Base-by-base conservation (phyloP, 2,329 filamentous ascomycete species). In the Ophiosphaerella herpotricha region DNA sequence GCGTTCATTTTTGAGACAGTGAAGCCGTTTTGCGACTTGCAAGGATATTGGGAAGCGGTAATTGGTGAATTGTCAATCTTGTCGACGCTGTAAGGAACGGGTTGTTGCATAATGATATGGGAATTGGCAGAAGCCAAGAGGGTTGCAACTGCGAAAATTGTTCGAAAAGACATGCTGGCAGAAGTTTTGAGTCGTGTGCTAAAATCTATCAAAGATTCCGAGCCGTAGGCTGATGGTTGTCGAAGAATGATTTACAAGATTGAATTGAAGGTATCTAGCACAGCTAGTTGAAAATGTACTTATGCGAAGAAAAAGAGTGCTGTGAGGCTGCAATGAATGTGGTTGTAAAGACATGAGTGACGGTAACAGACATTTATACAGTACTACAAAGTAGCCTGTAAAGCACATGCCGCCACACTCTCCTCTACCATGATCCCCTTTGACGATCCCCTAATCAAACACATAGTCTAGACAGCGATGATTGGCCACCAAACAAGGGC, bases 71-170 rank as follows among this genome's bases (percentile, higher is more conserved):
- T 94, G 74, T 80, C 78, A 16, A 82, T 72, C 32, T 74, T 71
- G 39, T 63, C 76, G 61, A 59, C 75, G 64, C 61, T 85, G 90
- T 55, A 74, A 0, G 90, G 90, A 1, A 80, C 72, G 0, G 93
- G 92, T 2, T 74, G 78, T 43, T 63, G 74, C 82, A 97, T 88
- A 34, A 83, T 77, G 77, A 97, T 87, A 71, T 97, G 93, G 32
- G 88, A 89, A 48, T 83, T 82, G 63, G 79, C 82, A 39, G 82
- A 58, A 54, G 82, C 80, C 64, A 90, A 14, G 37, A 78, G 70
- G 32, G 84, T 57, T n/a, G 64, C 78, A 33, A 80, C 66, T 60
- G 77, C 79, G 63, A 82, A 67, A 54, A 85, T 12, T 14, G 40
- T 65, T 68, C 67, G 84, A 83, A 64, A 73, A 83, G 77, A 76